Evolutionary conservation across 2,329 filamentous ascomycete species (phyloP).

Genomic region (Botrytis deweyae): DNA sequence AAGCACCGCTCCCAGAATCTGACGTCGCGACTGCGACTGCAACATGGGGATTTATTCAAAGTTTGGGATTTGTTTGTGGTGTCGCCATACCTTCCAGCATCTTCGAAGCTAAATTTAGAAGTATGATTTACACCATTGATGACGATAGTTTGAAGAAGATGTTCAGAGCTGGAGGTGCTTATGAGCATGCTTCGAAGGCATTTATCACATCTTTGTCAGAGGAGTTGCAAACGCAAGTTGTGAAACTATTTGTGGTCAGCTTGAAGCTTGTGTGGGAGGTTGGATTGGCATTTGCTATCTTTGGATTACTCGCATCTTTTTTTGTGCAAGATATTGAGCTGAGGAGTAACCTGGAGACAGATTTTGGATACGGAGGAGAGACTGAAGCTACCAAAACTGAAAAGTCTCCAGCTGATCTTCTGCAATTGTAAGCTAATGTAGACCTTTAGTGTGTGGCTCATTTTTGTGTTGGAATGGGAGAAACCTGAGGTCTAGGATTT

Average conservation of each 20-base stretch:
- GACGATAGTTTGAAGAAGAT: not conserved
- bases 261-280: not conserved
- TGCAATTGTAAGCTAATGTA: not conserved
- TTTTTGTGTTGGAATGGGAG: not conserved
- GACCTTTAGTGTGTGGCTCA: not conserved
- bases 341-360: not conserved
- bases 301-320: not conserved
- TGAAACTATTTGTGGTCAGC: not conserved
- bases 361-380: not conserved
- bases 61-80: not conserved
- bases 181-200: not conserved
- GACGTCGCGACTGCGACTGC: not conserved
- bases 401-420: not conserved
- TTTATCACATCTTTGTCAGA: not conserved
- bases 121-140: not conserved
- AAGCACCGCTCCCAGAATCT: not conserved
- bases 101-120: not conserved
- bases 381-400: not conserved
- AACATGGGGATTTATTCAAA: not conserved
- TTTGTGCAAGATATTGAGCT: not conserved
- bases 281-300: not conserved
- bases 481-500: fast-evolving
- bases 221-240: not conserved
- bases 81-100: not conserved
- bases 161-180: not conserved